These are phyloP conservation scores for Colletotrichum liaoningense DNA, from an alignment of 2,329 filamentous ascomycete species.

Conservation along the genomic window DNA sequence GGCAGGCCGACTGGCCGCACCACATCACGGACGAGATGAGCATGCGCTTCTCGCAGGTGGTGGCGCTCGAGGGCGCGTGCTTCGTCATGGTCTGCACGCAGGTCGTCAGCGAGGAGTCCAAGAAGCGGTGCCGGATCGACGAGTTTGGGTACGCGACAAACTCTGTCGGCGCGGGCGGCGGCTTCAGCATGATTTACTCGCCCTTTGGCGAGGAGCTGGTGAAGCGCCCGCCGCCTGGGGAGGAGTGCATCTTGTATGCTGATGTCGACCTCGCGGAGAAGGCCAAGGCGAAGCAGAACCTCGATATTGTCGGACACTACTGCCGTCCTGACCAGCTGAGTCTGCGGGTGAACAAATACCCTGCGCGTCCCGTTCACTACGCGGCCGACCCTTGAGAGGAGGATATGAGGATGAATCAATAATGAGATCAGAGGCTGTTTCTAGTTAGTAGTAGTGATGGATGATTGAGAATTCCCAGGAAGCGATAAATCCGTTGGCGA, in stretches of 20 bases:
- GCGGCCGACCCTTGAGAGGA: constrained; percentile 16
- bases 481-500: neutral
- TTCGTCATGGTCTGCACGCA: constrained; percentile 54
- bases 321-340: constrained; percentile 52
- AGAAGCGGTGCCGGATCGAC: constrained; percentile 38
- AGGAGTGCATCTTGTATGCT: constrained; percentile 50
- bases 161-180: constrained; percentile 38
- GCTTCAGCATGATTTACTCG: constrained; percentile 46
- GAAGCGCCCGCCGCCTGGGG: constrained; percentile 40
- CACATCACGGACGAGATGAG: constrained; percentile 49
- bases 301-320: constrained; percentile 44
- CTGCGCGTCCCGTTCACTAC: constrained; percentile 21
- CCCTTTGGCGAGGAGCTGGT: constrained; percentile 44
- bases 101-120: constrained; percentile 52
- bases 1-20: constrained; percentile 48
- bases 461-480: neutral
- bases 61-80: constrained; percentile 57
- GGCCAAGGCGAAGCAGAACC: constrained; percentile 28
- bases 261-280: constrained; percentile 47
- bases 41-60: constrained; percentile 51
- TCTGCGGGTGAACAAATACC: constrained; percentile 24
- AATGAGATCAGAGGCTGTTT: neutral
- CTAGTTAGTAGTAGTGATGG: neutral
- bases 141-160: constrained; percentile 28
- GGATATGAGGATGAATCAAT: neutral